phyloP scores from a whole-genome alignment of 1,139 yeast species.

The Nakaseomyces glabratus region DNA sequence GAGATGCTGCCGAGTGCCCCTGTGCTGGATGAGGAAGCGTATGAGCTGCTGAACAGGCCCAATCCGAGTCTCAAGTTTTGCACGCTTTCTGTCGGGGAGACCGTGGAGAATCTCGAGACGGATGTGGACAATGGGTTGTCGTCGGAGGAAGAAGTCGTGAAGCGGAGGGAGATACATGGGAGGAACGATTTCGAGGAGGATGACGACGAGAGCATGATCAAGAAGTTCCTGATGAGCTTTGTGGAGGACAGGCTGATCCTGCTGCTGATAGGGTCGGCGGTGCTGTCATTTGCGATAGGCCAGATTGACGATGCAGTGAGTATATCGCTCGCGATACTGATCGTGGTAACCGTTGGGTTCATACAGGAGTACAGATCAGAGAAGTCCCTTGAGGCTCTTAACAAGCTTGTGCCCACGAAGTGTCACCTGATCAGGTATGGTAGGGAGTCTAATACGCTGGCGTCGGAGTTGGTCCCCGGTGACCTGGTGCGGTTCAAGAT shows the following conservation, averaged over 20 bases:
- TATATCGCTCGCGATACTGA: constrained; percentile 74
- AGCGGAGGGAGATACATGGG: constrained; percentile 69
- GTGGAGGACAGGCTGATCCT: constrained; percentile 83
- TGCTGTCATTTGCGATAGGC: constrained; percentile 76
- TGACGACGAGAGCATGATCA: constrained; percentile 36
- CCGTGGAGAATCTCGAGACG: constrained; percentile 53
- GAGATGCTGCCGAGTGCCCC: constrained; percentile 6
- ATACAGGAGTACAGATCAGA: constrained; percentile 92
- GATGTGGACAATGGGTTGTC: constrained; percentile 52
- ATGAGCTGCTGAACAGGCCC: constrained; percentile 8
- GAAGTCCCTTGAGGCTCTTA: constrained; percentile 81
- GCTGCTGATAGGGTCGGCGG: constrained; percentile 78
- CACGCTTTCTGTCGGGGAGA: constrained; percentile 50
- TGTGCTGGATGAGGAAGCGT: neutral
- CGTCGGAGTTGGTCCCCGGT: constrained; percentile 83
- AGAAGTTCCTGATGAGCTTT: constrained; percentile 67
- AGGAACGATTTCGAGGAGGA: constrained; percentile 20
- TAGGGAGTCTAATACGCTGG: constrained; percentile 64
- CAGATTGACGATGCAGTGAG: constrained; percentile 86
- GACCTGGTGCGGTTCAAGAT: constrained; percentile 78
- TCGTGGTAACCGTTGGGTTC: constrained; percentile 90
- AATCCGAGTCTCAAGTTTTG: constrained; percentile 37
- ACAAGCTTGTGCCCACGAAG: constrained; percentile 83
- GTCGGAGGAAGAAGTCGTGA: constrained; percentile 56
- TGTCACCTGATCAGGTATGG: constrained; percentile 81